Percentiles rank a stretch among this genome's conserved stretches.
These are phyloP conservation scores for Leccinum angustisporum DNA, from an alignment of 1,284 basidiomycete species.

Conservation along the genomic window DNA sequence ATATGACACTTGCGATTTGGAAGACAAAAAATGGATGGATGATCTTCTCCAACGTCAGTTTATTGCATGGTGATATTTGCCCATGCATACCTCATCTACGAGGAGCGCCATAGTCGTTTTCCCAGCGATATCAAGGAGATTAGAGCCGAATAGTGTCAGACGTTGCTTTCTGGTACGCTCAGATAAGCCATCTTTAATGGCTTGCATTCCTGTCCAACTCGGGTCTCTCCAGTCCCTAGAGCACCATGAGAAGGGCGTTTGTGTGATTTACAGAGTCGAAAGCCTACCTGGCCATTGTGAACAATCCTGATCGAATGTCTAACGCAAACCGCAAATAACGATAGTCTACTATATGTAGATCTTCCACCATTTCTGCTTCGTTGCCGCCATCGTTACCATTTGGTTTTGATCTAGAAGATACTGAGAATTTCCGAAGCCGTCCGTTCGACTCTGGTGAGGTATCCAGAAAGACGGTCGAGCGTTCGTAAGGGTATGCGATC, in stretches of 20 bases:
- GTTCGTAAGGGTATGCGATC: slow-evolving; percentile 73
- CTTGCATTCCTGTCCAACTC: slow-evolving; percentile 63
- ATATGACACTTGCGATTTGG: slow-evolving; percentile 92
- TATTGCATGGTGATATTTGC: not conserved
- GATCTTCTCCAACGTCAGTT: slow-evolving; percentile 36
- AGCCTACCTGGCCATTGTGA: slow-evolving; percentile 74
- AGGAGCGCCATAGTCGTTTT: slow-evolving; percentile 84
- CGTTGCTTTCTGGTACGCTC: slow-evolving; percentile 63
- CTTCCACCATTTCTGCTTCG: slow-evolving; percentile 41
- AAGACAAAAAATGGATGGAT: slow-evolving; percentile 98
- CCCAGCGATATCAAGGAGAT: slow-evolving; percentile 89
- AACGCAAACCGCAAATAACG: slow-evolving; percentile 91
- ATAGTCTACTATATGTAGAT: slow-evolving; percentile 70
- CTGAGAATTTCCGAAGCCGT: slow-evolving; percentile 24
- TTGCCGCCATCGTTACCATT: slow-evolving; percentile 31
- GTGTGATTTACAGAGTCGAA: not conserved
- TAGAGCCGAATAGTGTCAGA: slow-evolving; percentile 76
- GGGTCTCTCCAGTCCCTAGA: slow-evolving; percentile 91
- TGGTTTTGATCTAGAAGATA: slow-evolving; percentile 24
- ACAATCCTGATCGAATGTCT: slow-evolving; percentile 82
- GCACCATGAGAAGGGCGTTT: slow-evolving; percentile 6
- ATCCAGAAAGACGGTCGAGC: slow-evolving; percentile 74
- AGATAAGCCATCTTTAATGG: slow-evolving; percentile 66
- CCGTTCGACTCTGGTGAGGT: slow-evolving; percentile 24
- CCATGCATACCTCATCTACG: slow-evolving; percentile 76